Percentiles rank a stretch among this genome's conserved stretches.
phyloP scores from a whole-genome alignment of 306 rosid genomes.

The Glycine latifolia region DNA sequence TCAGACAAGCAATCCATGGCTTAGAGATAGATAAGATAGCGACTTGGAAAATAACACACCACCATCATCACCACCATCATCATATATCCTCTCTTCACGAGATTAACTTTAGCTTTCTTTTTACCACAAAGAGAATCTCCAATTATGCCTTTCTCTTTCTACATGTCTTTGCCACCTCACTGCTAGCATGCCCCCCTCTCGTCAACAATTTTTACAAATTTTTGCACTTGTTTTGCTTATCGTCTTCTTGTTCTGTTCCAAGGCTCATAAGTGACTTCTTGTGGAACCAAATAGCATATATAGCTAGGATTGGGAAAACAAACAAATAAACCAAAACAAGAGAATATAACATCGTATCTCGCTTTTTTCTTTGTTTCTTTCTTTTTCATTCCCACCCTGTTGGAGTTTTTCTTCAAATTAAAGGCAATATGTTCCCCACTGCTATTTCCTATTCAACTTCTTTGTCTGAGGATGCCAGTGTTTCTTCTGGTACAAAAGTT shows the following conservation, averaged over 20 bases:
- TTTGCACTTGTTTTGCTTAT: conserved; percentile 3
- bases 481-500: conserved; percentile 67
- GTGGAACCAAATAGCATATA: neutral
- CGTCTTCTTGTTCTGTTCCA: conserved; percentile 31
- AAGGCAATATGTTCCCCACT: conserved; percentile 63
- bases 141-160: conserved; percentile 56
- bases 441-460: conserved; percentile 78
- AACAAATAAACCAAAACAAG: conserved; percentile 33
- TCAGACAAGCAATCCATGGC: conserved; percentile 74
- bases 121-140: conserved; percentile 40
- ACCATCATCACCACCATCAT: conserved; percentile 50
- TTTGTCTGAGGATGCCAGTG: conserved; percentile 73
- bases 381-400: conserved; percentile 26
- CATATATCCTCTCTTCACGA: conserved; percentile 55
- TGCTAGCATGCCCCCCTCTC: conserved; percentile 10
- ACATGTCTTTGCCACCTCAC: conserved; percentile 45
- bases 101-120: conserved; percentile 38
- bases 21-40: conserved; percentile 84
- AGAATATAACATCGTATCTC: conserved; percentile 46
- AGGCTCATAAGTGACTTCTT: conserved; percentile 43
- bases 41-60: conserved; percentile 65
- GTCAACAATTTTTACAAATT: conserved; percentile 8
- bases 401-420: conserved; percentile 65
- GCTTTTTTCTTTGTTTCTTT: conserved; percentile 25
- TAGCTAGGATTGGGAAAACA: conserved; percentile 42